A percentile compares a stretch with the other conserved stretches of the same genome.
Evolutionary conservation across 805 yeast species (phyloP).

Genomic region (Metschnikowia arizonensis): DNA sequence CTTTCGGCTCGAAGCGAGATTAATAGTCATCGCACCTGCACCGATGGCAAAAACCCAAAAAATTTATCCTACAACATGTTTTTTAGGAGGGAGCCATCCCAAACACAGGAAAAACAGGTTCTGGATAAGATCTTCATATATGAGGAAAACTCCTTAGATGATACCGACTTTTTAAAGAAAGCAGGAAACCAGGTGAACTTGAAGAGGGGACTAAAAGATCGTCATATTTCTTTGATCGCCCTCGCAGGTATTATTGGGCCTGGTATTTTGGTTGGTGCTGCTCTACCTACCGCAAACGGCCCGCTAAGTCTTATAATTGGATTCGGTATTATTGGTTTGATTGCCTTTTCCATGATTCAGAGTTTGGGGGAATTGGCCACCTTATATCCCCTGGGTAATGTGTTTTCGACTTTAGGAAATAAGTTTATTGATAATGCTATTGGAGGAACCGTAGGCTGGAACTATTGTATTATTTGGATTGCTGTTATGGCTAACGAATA

Average conservation of each 20-base stretch:
- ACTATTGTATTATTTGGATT: conserved; percentile 53
- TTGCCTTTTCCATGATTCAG: conserved; percentile 53
- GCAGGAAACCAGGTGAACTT: conserved; percentile 23
- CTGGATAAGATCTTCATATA: conserved; percentile 4
- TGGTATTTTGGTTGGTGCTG: conserved; percentile 53
- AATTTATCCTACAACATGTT: conserved; percentile 1
- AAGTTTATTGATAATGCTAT: conserved; percentile 51
- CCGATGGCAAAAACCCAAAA: not conserved
- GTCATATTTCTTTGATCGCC: conserved; percentile 50
- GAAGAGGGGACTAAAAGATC: conserved; percentile 45
- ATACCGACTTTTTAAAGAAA: conserved; percentile 9
- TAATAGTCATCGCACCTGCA: not conserved
- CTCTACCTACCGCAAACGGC: conserved; percentile 45
- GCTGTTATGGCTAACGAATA: conserved; percentile 54
- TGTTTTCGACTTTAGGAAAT: conserved; percentile 50
- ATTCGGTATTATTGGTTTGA: conserved; percentile 48
- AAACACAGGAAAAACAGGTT: not conserved
- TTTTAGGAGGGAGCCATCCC: conserved; percentile 1
- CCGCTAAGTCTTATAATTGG: conserved; percentile 53
- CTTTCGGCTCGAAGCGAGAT: not conserved
- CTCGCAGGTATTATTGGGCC: conserved; percentile 61
- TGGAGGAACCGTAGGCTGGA: conserved; percentile 54
- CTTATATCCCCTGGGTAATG: conserved; percentile 47
- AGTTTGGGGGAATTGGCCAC: conserved; percentile 56
- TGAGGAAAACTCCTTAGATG: conserved; percentile 8